phyloP scores from a whole-genome alignment of 2,329 filamentous ascomycete species.

The Tolypocladium ovalisporum region DNA sequence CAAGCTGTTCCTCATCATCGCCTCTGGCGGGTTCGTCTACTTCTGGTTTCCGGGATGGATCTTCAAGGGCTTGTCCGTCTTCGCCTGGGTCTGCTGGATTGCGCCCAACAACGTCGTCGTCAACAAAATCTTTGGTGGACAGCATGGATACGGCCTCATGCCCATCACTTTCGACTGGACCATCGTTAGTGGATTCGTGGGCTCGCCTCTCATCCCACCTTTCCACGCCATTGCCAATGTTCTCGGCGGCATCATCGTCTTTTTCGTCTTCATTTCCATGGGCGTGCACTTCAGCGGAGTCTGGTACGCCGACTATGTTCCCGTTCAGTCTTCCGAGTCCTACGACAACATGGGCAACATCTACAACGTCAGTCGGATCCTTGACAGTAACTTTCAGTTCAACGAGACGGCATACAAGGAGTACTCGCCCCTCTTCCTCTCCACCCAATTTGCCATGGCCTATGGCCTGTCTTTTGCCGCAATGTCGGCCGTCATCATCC shows the following conservation, averaged over 20 bases:
- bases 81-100: conserved; percentile 52
- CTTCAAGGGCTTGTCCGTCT: conserved; percentile 50
- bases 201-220: conserved; percentile 39
- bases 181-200: conserved; percentile 35
- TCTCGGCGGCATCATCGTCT: conserved; percentile 39
- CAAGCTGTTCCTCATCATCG: conserved; percentile 49
- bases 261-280: conserved; percentile 46
- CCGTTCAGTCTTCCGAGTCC: conserved; percentile 47
- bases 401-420: conserved; percentile 48
- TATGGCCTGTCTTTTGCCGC: conserved; percentile 60
- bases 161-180: conserved; percentile 50
- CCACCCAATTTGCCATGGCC: conserved; percentile 47
- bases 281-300: conserved; percentile 46
- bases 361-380: conserved; percentile 52
- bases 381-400: conserved; percentile 44
- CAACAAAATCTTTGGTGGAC: conserved; percentile 52
- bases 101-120: conserved; percentile 48
- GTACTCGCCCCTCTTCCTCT: conserved; percentile 56
- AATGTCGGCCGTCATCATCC: conserved; percentile 48
- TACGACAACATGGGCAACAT: conserved; percentile 52
- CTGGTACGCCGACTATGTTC: conserved; percentile 50
- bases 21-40: conserved; percentile 39
- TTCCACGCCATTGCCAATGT: conserved; percentile 47
- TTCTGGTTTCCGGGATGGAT: conserved; percentile 55
- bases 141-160: conserved; percentile 46